Evolutionary conservation across 2,329 filamentous ascomycete species (phyloP).

Genomic region (Myriosclerotinia scirpicola): DNA sequence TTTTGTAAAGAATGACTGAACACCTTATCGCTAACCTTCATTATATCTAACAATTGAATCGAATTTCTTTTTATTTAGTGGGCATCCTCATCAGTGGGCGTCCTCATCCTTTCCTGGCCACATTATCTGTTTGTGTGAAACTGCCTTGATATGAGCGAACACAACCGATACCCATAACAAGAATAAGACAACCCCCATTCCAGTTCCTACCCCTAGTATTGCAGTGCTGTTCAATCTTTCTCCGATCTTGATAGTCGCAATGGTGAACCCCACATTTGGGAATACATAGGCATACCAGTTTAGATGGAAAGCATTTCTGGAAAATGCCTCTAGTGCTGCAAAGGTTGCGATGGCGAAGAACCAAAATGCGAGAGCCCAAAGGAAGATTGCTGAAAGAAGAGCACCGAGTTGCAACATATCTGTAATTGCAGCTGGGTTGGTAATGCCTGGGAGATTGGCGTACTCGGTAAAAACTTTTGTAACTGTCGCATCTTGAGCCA

Average conservation of each 20-base stretch:
- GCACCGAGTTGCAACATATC: slow-evolving; percentile 42
- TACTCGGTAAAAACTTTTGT: slow-evolving; percentile 33
- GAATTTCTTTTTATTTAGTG: slow-evolving; percentile 26
- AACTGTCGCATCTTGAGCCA: slow-evolving; percentile 54
- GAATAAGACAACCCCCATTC: slow-evolving; percentile 50
- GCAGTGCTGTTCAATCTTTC: slow-evolving; percentile 48
- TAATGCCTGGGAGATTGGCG: slow-evolving; percentile 41
- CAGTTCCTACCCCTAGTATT: slow-evolving; percentile 51
- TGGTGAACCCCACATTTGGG: slow-evolving; percentile 59
- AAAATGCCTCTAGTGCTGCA: slow-evolving; percentile 40
- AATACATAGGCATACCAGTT: slow-evolving; percentile 66
- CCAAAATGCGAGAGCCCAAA: slow-evolving; percentile 64
- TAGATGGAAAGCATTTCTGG: slow-evolving; percentile 56
- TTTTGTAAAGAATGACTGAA: slow-evolving; percentile 20
- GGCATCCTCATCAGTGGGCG: slow-evolving; percentile 40
- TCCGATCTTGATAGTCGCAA: slow-evolving; percentile 56
- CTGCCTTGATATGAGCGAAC: slow-evolving; percentile 37
- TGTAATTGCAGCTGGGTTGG: slow-evolving; percentile 42
- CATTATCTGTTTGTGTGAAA: slow-evolving; percentile 39
- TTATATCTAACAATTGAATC: neutral
- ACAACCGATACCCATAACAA: slow-evolving; percentile 38
- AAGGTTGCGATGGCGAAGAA: slow-evolving; percentile 51
- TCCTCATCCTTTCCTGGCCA: slow-evolving; percentile 43
- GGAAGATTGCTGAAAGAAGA: slow-evolving; percentile 52
- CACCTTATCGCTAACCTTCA: slow-evolving; percentile 4